phyloP scores from a whole-genome alignment of 192 early-diverging fungal species.

The Dissophora globulifera region DNA sequence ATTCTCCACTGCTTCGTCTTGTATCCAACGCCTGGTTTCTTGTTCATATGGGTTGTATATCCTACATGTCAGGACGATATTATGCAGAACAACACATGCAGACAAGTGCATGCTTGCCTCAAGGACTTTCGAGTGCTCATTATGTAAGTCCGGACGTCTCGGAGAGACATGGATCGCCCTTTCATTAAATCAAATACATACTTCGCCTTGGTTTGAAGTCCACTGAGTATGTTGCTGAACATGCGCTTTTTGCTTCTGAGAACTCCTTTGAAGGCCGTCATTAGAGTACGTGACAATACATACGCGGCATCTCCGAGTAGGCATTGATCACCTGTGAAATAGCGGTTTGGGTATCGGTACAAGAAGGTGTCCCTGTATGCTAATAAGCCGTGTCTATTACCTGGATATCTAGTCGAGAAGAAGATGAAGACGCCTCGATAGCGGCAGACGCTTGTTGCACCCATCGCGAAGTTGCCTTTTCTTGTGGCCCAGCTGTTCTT shows the following conservation, averaged over 20 bases:
- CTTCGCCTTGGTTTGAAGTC: not conserved
- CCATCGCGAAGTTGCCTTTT: slow-evolving; percentile 14
- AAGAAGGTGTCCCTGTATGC: slow-evolving; percentile 15
- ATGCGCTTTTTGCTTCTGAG: not conserved
- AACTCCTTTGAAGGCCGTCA: slow-evolving; percentile 14
- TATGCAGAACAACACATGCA: too few relatives aligned
- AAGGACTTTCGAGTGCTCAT: too few relatives aligned
- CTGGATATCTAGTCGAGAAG: slow-evolving; percentile 4
- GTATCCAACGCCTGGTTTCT: too few relatives aligned
- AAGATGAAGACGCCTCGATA: slow-evolving; percentile 11
- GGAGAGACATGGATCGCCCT: too few relatives aligned
- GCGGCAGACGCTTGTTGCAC: slow-evolving; percentile 6
- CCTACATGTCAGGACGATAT: too few relatives aligned
- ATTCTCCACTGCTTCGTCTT: too few relatives aligned
- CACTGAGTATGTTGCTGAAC: not conserved
- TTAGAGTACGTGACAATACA: not conserved
- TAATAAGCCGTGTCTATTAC: slow-evolving; percentile 8
- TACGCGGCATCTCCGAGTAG: slow-evolving; percentile 11
- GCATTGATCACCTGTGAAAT: slow-evolving; percentile 4
- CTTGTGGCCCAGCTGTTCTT: too few relatives aligned
- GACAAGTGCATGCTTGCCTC: too few relatives aligned
- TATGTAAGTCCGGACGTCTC: too few relatives aligned
- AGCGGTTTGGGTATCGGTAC: not conserved
- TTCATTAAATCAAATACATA: not conserved
- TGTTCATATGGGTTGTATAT: too few relatives aligned